phyloP scores from a whole-genome alignment of 1,284 basidiomycete genomes.

The Vanrija humicola region DNA sequence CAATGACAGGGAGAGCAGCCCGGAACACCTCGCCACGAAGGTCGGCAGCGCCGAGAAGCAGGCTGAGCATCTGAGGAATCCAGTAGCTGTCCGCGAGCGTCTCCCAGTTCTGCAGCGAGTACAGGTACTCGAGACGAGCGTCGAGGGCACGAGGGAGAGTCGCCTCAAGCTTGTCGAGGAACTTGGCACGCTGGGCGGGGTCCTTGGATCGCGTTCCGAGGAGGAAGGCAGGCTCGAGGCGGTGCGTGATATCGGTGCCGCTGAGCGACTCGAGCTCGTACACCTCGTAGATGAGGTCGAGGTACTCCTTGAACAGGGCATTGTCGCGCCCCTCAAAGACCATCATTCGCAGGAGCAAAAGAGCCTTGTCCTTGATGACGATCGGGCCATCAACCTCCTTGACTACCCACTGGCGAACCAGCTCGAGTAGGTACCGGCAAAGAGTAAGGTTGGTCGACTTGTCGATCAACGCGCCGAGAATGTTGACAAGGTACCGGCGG shows the following conservation, averaged over 20 bases:
- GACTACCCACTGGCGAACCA: constrained; percentile 83
- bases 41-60: constrained; percentile 81
- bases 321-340: constrained; percentile 75
- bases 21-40: constrained; percentile 52
- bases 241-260: constrained; percentile 88
- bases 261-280: constrained; percentile 82
- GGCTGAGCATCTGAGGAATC: constrained; percentile 87
- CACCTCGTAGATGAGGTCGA: constrained; percentile 89
- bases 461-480: constrained; percentile 77
- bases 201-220: constrained; percentile 86
- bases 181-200: constrained; percentile 71
- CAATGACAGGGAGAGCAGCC: constrained; percentile 13
- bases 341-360: constrained; percentile 84
- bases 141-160: constrained; percentile 80
- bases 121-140: constrained; percentile 80
- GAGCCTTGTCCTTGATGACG: constrained; percentile 94
- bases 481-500: constrained; percentile 64
- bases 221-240: constrained; percentile 89
- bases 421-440: constrained; percentile 80
- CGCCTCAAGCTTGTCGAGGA: constrained; percentile 85
- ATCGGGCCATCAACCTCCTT: constrained; percentile 69
- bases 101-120: constrained; percentile 96
- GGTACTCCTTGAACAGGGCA: constrained; percentile 76
- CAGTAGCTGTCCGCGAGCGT: constrained; percentile 88
- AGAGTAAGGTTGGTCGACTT: constrained; percentile 81